These are phyloP conservation scores for Candida namnaoensis DNA, from an alignment of 805 yeast species.

Conservation along the genomic window DNA sequence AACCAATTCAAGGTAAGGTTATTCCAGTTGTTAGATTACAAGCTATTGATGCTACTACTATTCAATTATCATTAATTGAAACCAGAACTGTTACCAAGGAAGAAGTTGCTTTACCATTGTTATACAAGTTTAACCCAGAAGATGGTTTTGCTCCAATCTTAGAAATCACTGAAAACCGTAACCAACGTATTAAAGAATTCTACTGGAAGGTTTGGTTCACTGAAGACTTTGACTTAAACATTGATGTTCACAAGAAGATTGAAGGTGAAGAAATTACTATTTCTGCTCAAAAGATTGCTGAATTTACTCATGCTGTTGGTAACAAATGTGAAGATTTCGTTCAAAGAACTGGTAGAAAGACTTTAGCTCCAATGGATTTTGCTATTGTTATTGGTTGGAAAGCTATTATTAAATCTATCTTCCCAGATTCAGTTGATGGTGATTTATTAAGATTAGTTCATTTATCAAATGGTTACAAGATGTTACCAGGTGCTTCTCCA, in stretches of 20 bases:
- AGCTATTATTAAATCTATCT: slow-evolving; percentile 95
- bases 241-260: slow-evolving; percentile 64
- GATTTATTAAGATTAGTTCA: slow-evolving; percentile 92
- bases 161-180: slow-evolving; percentile 86
- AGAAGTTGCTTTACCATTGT: slow-evolving; percentile 69
- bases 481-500: slow-evolving; percentile 88
- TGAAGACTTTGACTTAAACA: slow-evolving; percentile 53
- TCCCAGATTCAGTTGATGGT: slow-evolving; percentile 95
- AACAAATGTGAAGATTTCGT: slow-evolving; percentile 96
- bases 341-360: slow-evolving; percentile 72
- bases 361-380: slow-evolving; percentile 97
- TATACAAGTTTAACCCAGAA: slow-evolving; percentile 70
- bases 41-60: slow-evolving; percentile 38
- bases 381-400: slow-evolving; percentile 98
- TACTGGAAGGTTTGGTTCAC: slow-evolving; percentile 96
- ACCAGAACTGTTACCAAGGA: slow-evolving; percentile 73
- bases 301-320: slow-evolving; percentile 95
- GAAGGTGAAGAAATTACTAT: slow-evolving; percentile 62
- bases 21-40: slow-evolving; percentile 60
- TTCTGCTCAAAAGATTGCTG: slow-evolving; percentile 71
- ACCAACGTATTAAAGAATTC: slow-evolving; percentile 86
- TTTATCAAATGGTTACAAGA: slow-evolving; percentile 87
- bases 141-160: slow-evolving; percentile 95
- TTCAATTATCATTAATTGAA: slow-evolving; percentile 74
- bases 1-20: slow-evolving; percentile 62